Conservation (phyloP, 305 asterid species). For the Plantago rigida region DNA sequence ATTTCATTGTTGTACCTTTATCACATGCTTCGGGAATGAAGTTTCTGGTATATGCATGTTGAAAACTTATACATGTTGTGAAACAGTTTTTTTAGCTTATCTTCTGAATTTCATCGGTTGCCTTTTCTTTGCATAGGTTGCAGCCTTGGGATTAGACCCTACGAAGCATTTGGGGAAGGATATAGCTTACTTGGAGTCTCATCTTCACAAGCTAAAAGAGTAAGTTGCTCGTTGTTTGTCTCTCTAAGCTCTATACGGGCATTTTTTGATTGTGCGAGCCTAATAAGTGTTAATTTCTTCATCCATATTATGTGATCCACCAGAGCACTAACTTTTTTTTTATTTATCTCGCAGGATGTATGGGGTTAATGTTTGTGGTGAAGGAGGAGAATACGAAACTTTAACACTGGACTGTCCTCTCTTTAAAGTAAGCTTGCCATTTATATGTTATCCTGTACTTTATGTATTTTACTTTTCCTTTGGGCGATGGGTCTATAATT, state of each 20-base stretch:
- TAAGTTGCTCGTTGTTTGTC: slow-evolving; percentile 35
- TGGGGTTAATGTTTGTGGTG: slow-evolving; percentile 93
- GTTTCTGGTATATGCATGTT: too few species aligned
- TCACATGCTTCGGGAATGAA: too few species aligned
- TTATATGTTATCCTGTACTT: slow-evolving; percentile 16
- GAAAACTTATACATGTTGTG: too few species aligned
- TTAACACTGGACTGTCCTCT: slow-evolving; percentile 94
- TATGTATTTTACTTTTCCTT: slow-evolving; percentile 3
- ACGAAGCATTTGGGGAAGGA: slow-evolving; percentile 91
- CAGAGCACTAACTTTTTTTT: slow-evolving; percentile 17
- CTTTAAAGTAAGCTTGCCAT: slow-evolving; percentile 52
- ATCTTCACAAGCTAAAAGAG: slow-evolving; percentile 87
- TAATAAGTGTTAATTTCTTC: not conserved
- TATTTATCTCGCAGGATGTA: slow-evolving; percentile 56
- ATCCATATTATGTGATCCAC: slow-evolving; percentile 22
- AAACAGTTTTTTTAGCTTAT: not conserved
- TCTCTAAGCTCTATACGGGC: slow-evolving; percentile 18
- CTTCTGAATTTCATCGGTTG: slow-evolving; percentile 18
- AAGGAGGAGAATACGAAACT: slow-evolving; percentile 97
- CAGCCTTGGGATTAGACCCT: slow-evolving; percentile 82
- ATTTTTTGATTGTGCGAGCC: slow-evolving; percentile 16
- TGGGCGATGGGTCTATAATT: not conserved
- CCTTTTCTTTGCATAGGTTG: slow-evolving; percentile 48
- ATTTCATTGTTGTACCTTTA: not conserved
- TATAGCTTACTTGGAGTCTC: slow-evolving; percentile 45